A percentile compares a stretch with the other conserved stretches of the same genome.
phyloP scores from a whole-genome alignment of 176 grass and related monocot species.

The Luzula sylvatica region DNA sequence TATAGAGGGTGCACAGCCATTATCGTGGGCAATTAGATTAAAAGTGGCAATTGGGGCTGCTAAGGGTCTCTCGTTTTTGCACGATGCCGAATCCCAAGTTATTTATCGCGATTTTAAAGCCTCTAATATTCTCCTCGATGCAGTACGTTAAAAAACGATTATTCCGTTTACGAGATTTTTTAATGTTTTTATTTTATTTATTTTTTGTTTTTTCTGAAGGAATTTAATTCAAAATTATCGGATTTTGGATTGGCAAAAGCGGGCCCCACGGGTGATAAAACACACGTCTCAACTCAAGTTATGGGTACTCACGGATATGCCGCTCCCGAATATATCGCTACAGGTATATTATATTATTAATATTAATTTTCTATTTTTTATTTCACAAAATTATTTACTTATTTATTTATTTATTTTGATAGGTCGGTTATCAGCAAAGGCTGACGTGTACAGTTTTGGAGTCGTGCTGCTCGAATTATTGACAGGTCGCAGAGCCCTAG shows the following conservation, averaged over 20 bases:
- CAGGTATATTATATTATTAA: constrained; percentile 35
- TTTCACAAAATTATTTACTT: too few relatives aligned
- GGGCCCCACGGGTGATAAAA: constrained; percentile 90
- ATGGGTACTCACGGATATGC: constrained; percentile 99
- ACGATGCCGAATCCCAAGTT: constrained; percentile 74
- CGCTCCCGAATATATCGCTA: constrained; percentile 93
- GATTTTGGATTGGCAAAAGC: constrained; percentile 99
- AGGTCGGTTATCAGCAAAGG: constrained; percentile 63
- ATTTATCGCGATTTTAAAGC: constrained; percentile 99
- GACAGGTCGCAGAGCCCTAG: constrained; percentile 42
- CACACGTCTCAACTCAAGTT: constrained; percentile 96
- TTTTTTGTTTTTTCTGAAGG: neutral
- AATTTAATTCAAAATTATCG: constrained; percentile 67
- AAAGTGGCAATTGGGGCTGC: constrained; percentile 90
- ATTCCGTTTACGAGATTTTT: too few relatives aligned
- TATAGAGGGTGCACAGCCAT: constrained; percentile 63
- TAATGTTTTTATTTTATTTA: too few relatives aligned
- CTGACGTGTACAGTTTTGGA: constrained; percentile 69
- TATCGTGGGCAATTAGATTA: constrained; percentile 82
- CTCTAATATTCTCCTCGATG: constrained; percentile 98
- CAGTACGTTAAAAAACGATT: too few relatives aligned
- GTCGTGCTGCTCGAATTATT: constrained; percentile 55
- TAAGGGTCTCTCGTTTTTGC: constrained; percentile 90
- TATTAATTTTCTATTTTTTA: too few relatives aligned
- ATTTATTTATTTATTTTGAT: neutral